These are phyloP conservation scores for Aspergillus glaucus DNA, from an alignment of 2,329 filamentous ascomycete species.

Conservation along the genomic window DNA sequence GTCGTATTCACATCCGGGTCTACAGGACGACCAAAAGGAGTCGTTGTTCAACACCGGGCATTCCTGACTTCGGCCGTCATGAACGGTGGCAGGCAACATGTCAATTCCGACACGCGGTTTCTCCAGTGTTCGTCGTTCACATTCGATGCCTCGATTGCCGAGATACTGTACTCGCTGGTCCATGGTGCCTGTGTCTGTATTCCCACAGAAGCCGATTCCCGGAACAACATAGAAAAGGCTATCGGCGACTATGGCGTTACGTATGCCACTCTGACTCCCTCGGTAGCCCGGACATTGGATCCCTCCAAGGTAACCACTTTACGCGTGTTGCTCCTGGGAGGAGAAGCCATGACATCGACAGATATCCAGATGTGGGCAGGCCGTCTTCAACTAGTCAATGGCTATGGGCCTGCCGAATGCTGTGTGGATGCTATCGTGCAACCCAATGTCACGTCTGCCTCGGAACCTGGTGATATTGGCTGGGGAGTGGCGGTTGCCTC, in stretches of 20 bases:
- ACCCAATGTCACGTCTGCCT: neutral
- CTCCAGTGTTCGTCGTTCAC: constrained; percentile 40
- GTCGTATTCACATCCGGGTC: constrained; percentile 50
- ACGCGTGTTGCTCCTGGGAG: constrained; percentile 27
- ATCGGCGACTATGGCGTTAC: constrained; percentile 38
- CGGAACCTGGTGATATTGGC: neutral
- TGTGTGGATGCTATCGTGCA: constrained; percentile 15
- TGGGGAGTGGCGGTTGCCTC: neutral
- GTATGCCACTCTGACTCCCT: constrained; percentile 50
- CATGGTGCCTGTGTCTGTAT: constrained; percentile 43
- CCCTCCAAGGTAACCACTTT: constrained; percentile 30
- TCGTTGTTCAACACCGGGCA: constrained; percentile 52
- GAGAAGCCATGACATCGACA: constrained; percentile 24
- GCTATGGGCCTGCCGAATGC: constrained; percentile 19
- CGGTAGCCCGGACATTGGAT: constrained; percentile 38
- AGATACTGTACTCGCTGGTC: constrained; percentile 25
- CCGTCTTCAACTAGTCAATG: constrained; percentile 13
- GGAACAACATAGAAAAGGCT: constrained; percentile 31
- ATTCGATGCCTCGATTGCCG: constrained; percentile 39
- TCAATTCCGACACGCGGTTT: constrained; percentile 37
- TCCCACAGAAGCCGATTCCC: constrained; percentile 35
- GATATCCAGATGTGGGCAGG: constrained; percentile 27
- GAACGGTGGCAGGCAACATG: constrained; percentile 41
- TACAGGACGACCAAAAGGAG: constrained; percentile 47
- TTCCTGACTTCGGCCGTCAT: constrained; percentile 45